Conservation (phyloP, 768 basidiomycete species). For the Butyriboletus loyo region DNA sequence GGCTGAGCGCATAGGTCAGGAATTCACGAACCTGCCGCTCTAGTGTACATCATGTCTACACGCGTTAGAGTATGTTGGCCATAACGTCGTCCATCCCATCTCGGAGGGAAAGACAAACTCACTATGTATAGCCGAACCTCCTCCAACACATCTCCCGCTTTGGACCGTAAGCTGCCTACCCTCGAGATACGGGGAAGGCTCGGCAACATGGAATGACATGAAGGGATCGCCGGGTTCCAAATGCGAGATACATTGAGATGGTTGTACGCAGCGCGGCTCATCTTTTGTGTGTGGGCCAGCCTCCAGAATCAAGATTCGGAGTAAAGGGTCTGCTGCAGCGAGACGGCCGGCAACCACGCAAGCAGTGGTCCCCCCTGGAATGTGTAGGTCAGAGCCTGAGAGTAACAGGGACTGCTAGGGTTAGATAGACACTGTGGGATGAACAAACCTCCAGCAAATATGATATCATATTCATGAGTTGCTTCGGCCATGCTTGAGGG, state of each 20-base stretch:
- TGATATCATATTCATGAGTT: constrained; percentile 40
- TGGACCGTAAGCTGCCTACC: constrained; percentile 16
- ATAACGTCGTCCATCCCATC: background rate
- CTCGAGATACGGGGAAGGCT: constrained; percentile 14
- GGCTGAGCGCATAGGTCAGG: background rate
- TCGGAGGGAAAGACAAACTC: constrained; percentile 10
- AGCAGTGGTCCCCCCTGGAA: constrained; percentile 34
- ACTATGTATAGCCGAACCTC: constrained; percentile 50
- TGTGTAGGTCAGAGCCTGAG: background rate
- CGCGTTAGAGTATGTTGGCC: background rate
- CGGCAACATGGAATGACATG: constrained; percentile 13
- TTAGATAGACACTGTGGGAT: background rate
- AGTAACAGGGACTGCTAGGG: background rate
- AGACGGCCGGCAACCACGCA: constrained; percentile 33
- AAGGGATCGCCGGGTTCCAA: constrained; percentile 16
- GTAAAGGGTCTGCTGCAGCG: constrained; percentile 22
- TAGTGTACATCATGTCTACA: constrained; percentile 50
- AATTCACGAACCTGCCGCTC: constrained; percentile 37
- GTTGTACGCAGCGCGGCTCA: constrained; percentile 20
- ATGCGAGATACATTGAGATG: constrained; percentile 22
- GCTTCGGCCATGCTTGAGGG: constrained; percentile 7
- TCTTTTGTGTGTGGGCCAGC: constrained; percentile 25
- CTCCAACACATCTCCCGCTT: constrained; percentile 28
- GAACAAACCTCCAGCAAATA: constrained; percentile 54
- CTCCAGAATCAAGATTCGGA: constrained; percentile 30